These are phyloP conservation scores for Metschnikowia cerradonensis DNA, from an alignment of 805 yeast species.

Conservation along the genomic window DNA sequence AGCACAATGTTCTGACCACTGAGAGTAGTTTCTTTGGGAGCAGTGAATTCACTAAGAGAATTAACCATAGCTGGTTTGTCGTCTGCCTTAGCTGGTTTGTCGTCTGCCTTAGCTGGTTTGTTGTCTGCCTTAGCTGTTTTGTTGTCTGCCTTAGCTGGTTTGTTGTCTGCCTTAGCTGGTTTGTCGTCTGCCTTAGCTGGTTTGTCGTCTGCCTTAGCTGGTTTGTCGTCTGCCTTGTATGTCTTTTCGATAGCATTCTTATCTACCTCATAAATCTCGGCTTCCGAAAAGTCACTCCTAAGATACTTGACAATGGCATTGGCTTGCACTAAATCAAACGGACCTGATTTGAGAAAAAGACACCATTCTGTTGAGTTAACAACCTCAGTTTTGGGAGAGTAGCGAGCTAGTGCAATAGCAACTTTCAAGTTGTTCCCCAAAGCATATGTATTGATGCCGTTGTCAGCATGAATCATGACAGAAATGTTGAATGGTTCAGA, in stretches of 20 bases:
- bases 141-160: neutral
- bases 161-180: no score
- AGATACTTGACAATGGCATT: slow-evolving; percentile 68
- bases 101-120: no score
- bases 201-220: slow-evolving; percentile 10
- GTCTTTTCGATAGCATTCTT: slow-evolving; percentile 43
- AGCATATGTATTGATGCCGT: slow-evolving; percentile 17
- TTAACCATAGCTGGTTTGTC: slow-evolving; percentile 3
- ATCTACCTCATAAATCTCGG: slow-evolving; percentile 35
- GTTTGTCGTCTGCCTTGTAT: slow-evolving; percentile 29
- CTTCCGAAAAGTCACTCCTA: slow-evolving; percentile 42
- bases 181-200: no score
- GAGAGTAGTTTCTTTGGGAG: slow-evolving; percentile 25
- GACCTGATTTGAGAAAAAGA: slow-evolving; percentile 28
- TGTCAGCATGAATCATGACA: slow-evolving; percentile 14
- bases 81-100: no score
- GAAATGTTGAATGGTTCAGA: slow-evolving; percentile 8
- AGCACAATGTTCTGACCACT: slow-evolving; percentile 54
- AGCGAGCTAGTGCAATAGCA: slow-evolving; percentile 21
- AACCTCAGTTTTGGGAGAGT: slow-evolving; percentile 14
- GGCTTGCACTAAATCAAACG: slow-evolving; percentile 54
- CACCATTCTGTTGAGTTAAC: slow-evolving; percentile 22
- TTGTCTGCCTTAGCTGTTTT: no score
- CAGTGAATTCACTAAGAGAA: slow-evolving; percentile 10
- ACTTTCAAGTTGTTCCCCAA: slow-evolving; percentile 25